A percentile compares a stretch with the other conserved stretches of the same genome.
Evolutionary conservation across 73 alveolate species (phyloP).

Genomic region (Breviolum minutum): DNA sequence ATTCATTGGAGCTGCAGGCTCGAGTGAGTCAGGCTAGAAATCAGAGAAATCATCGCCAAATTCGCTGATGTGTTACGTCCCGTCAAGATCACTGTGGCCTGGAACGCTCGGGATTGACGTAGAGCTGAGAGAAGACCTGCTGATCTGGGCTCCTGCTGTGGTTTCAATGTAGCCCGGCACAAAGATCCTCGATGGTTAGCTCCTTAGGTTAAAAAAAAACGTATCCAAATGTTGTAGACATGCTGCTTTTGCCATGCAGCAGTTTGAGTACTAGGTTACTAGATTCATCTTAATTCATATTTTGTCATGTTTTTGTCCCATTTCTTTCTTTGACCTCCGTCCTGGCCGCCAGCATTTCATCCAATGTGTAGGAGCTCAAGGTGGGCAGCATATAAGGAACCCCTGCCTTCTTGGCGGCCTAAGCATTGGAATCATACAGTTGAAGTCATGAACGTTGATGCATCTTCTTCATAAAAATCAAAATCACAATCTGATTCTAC

Average conservation of each 20-base stretch:
- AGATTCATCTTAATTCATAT: not conserved
- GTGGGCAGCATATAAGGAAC: constrained; percentile 94
- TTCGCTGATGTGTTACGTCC: too few relatives aligned
- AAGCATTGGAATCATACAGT: not conserved
- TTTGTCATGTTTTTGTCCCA: too few relatives aligned
- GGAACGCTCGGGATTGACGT: constrained; percentile 92
- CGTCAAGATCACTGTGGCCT: not conserved
- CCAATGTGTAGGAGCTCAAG: constrained; percentile 84
- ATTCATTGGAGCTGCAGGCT: too few relatives aligned
- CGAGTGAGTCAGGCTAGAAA: too few relatives aligned
- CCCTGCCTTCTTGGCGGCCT: constrained; percentile 92
- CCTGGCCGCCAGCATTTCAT: constrained; percentile 93
- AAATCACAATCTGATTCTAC: not conserved
- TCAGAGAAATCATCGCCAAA: too few relatives aligned
- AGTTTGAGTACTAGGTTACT: not conserved
- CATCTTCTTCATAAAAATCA: too few relatives aligned
- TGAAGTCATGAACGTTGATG: not conserved
- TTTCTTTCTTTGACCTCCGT: not conserved
- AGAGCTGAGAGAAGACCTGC: constrained; percentile 92
- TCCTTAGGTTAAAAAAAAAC: too few relatives aligned
- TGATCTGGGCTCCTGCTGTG: constrained; percentile 60
- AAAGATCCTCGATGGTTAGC: not conserved
- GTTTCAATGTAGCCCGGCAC: not conserved
- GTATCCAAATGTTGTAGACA: too few relatives aligned
- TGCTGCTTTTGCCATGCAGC: not conserved